Evolutionary conservation across 257 asterid genomes (phyloP), one percentile per base, ranked within the genome.

Genomic region (Capsicum chinense): DNA sequence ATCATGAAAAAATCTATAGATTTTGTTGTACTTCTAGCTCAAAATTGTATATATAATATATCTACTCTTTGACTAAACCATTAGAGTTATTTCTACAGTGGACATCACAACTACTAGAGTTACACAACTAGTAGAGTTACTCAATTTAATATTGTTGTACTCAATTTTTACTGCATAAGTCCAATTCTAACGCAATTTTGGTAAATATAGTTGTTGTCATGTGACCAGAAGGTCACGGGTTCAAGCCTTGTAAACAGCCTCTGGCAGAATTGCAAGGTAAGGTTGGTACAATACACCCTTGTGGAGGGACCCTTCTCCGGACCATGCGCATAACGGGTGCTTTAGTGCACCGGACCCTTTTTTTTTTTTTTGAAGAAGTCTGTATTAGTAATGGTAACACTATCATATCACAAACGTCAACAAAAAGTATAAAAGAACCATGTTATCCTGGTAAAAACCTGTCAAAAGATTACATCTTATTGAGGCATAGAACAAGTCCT

Each of bases 11-110:
- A 2, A 62, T 50, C 82, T 52, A 7, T 52, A 35, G 39, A 54
- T 57, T 84, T 54, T 80, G 79, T 86, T 83, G 80, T 88, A 60
- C 67, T 70, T 79, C 42, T 82, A 21, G 83, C 84, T 67, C 83
- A 44, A 83, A 56, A 79, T 58, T 92, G 94, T 88, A 89, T n/a
- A 6, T 9, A 60, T 26, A 60, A 17, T 60, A 3, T 60, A 60
- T 7, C n/a, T 3, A 19, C 12, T 26, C 33, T 26, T 26, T 26
- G 33, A 26, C 33, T 26, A 26, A 26, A 26, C 33, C 33, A 19
- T 17, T 26, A 60, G 19, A 60, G 54, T 60, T 60, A 17, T 19
- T 62, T 19, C 12, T 62, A 19, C 14, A 1, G 68, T 9, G 68
- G 37, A 62, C 37, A 37, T 62, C 7, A 62, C 9, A 62, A 19